Evolutionary conservation across 2,329 filamentous ascomycete genomes (phyloP).

Genomic region (Chrysoporthe cubensis): DNA sequence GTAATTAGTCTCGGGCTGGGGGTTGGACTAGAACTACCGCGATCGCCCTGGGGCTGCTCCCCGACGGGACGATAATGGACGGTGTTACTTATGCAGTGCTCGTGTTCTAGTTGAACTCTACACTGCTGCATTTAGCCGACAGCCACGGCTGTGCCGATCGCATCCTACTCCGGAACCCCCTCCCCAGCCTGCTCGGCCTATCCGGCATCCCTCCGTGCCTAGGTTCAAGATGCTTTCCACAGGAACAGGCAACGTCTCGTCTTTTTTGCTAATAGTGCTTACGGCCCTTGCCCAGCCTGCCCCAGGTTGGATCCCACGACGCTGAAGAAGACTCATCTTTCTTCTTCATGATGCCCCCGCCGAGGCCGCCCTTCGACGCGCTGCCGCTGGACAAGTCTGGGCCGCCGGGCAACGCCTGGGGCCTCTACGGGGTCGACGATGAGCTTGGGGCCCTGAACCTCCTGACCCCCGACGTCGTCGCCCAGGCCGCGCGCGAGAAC

Average conservation of each 20-base stretch:
- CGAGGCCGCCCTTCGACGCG: conserved; percentile 7
- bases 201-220: background rate
- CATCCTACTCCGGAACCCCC: background rate
- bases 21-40: no score
- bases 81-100: background rate
- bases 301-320: background rate
- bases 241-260: no score
- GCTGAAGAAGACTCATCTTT: background rate
- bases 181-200: background rate
- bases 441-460: conserved; percentile 31
- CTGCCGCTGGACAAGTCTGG: conserved; percentile 11
- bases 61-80: no score
- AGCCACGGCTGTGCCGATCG: background rate
- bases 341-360: background rate
- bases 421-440: conserved; percentile 17
- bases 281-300: no score
- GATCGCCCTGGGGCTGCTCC: no score
- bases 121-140: background rate
- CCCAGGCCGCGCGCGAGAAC: conserved; percentile 25
- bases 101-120: background rate
- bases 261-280: no score
- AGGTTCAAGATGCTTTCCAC: no score
- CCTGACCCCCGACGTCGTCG: conserved; percentile 31
- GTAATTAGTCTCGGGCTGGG: no score
- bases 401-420: conserved; percentile 19